phyloP scores from a whole-genome alignment of 192 early-diverging fungal species.

The Coemansia sp. region DNA sequence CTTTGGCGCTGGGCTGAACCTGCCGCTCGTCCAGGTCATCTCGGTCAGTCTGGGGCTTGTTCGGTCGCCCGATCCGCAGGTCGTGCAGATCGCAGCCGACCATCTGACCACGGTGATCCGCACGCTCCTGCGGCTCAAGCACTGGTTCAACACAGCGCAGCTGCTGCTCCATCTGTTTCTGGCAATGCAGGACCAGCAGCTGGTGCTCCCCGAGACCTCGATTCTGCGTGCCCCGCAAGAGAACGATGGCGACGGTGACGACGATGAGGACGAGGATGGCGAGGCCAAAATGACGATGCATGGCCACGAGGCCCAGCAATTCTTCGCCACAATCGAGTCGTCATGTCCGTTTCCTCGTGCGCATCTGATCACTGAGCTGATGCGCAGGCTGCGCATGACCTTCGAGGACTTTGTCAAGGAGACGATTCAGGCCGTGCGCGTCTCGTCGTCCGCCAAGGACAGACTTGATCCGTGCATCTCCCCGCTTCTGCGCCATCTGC shows the following conservation, averaged over 20 bases:
- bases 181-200: conserved; percentile 48
- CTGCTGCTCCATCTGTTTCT: conserved; percentile 50
- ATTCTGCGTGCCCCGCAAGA: background rate
- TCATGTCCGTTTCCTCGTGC: conserved; percentile 43
- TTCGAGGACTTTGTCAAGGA: conserved; percentile 54
- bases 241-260: background rate
- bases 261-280: background rate
- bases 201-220: conserved; percentile 28
- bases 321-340: conserved; percentile 20
- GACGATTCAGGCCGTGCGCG: conserved; percentile 42
- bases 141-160: conserved; percentile 56
- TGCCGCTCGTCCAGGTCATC: conserved; percentile 50
- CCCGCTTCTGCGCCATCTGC: conserved; percentile 47
- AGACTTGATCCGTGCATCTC: conserved; percentile 49
- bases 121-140: conserved; percentile 49
- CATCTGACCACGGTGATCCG: conserved; percentile 48
- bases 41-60: conserved; percentile 51
- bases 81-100: conserved; percentile 42
- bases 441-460: conserved; percentile 37
- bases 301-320: background rate
- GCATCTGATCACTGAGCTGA: conserved; percentile 50
- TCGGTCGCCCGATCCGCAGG: conserved; percentile 45
- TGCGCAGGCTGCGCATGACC: conserved; percentile 43
- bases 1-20: conserved; percentile 43
- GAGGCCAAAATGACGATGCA: background rate